These are phyloP conservation scores for Holtermannia corniformis DNA, from an alignment of 768 basidiomycete genomes.

Conservation along the genomic window DNA sequence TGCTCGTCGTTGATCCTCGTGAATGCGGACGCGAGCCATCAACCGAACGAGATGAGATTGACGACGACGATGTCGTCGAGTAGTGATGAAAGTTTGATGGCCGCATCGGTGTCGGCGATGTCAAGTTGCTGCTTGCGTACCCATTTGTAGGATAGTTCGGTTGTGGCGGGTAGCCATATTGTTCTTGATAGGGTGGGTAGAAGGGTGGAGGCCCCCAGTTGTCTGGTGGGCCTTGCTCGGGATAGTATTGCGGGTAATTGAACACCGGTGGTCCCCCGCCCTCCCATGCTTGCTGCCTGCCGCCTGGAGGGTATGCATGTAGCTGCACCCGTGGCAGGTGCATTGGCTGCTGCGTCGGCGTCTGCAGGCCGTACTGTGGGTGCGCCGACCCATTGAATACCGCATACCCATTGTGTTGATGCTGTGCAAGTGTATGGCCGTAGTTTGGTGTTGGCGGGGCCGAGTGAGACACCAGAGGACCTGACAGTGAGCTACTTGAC, in stretches of 20 bases:
- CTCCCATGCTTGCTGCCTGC: not conserved
- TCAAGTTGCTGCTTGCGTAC: slow-evolving; percentile 3
- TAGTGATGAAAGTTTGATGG: slow-evolving; percentile 23
- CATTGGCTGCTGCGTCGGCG: not conserved
- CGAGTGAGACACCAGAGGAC: no score
- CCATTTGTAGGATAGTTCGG: not conserved
- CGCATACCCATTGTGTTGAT: no score
- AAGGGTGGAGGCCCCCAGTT: not conserved
- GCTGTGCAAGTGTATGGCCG: no score
- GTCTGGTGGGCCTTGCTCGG: not conserved
- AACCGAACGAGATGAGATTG: slow-evolving; percentile 29
- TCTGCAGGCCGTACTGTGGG: not conserved
- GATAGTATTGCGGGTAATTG: not conserved
- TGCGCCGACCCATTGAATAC: no score
- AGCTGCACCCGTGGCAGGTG: not conserved
- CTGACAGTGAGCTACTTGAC: not conserved
- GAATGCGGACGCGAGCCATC: slow-evolving; percentile 32
- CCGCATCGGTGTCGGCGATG: slow-evolving; percentile 23
- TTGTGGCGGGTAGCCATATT: not conserved
- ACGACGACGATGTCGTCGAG: slow-evolving; percentile 20
- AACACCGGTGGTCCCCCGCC: no score
- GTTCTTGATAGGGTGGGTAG: not conserved
- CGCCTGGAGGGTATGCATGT: not conserved
- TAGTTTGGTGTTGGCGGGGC: no score
- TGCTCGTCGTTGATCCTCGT: slow-evolving; percentile 31